A percentile compares a stretch with the other conserved stretches of the same genome.
Evolutionary conservation across 2,329 filamentous ascomycete genomes (phyloP).

Genomic region (Penicillium sp.): DNA sequence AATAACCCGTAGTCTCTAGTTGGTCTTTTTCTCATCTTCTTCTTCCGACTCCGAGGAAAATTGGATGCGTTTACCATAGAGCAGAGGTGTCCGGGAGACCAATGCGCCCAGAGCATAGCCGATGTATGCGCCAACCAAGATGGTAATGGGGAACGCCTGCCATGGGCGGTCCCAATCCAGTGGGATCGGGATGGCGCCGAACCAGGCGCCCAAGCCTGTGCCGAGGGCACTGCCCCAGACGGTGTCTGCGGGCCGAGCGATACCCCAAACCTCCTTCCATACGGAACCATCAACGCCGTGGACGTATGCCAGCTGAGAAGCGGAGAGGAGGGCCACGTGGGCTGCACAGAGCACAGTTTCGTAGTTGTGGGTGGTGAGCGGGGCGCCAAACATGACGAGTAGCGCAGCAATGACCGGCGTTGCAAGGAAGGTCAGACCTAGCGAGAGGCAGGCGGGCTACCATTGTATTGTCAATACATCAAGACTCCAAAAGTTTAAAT

Average conservation of each 20-base stretch:
- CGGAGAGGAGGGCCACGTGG: conserved; percentile 75
- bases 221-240: conserved; percentile 81
- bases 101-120: conserved; percentile 68
- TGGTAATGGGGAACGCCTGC: conserved; percentile 96
- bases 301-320: conserved; percentile 80
- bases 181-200: conserved; percentile 91
- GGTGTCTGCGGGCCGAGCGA: conserved; percentile 74
- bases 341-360: conserved; percentile 79
- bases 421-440: conserved; percentile 56
- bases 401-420: conserved; percentile 59
- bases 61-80: conserved; percentile 38
- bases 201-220: conserved; percentile 77
- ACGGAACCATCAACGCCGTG: conserved; percentile 72
- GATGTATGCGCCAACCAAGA: conserved; percentile 76
- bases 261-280: conserved; percentile 69
- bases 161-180: conserved; percentile 98
- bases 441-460: conserved; percentile 70
- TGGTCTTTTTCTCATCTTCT: conserved; percentile 20
- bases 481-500: neutral
- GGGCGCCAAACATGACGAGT: conserved; percentile 87
- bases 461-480: neutral
- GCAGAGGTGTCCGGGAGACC: conserved; percentile 28
- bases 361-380: conserved; percentile 73
- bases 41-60: conserved; percentile 27
- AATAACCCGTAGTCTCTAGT: conserved; percentile 1